Base-by-base conservation (phyloP, 805 yeast species). In the Candida vartiovaarae region DNA sequence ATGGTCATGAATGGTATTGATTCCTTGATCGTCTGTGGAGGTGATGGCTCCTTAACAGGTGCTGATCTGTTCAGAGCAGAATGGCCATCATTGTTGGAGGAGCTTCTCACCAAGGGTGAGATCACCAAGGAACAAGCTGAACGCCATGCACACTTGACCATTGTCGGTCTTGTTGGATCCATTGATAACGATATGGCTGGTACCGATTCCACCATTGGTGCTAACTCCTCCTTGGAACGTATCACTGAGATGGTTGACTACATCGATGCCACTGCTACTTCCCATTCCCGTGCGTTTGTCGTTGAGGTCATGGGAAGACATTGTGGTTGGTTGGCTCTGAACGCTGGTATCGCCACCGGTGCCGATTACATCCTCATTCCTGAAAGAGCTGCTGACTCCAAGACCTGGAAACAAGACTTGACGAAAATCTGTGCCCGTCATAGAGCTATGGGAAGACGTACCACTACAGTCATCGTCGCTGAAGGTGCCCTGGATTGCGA, bases 271-370 rank as follows among this genome's bases (percentile, higher is more conserved):
- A 93, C 99, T 32, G 99, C 99, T 15, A 79, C 85, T 53, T 91
- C 98, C 3, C 99, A 93, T 65, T 87, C 96, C 10, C 79, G 99
- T 60, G 99, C 99, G 6, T 93, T 93, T 63, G 96, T 93, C 36
- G 85, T 93, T 47, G 99, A 93, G 64, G 99, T 93, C 34, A 93
- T 93, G 99, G 99, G 99, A 49, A 80, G 99, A 61, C 97, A 93
- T 65, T 93, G 99, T 73, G 99, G 99, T 50, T 93, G 99, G 99
- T 76, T 93, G 56, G 98, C 95, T 2, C 71, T 93, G 54, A 90
- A 89, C 93, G 95, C 99, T 4, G 99, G 98, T 60, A 82, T 91
- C 49, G 89, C 98, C 36, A 87, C 97, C 28, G 85, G 93, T 57
- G 98, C 99, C 3, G 99, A 93, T 67, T 89, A 80, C 63, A 84